Evolutionary conservation across 306 rosid genomes (phyloP).

Genomic region (Crataegus laevigata): DNA sequence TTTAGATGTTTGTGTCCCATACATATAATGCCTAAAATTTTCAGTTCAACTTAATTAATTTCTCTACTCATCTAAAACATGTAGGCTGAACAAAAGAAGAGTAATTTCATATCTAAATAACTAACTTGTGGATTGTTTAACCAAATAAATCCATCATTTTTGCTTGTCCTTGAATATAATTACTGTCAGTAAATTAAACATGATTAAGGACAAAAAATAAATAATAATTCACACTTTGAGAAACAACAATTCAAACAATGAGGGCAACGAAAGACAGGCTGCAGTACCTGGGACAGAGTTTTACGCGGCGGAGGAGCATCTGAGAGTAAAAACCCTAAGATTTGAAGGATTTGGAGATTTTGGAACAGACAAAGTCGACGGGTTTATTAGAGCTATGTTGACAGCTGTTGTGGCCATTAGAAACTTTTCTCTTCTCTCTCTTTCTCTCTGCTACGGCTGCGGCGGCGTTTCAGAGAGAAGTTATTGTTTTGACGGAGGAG

Average conservation of each 20-base stretch:
- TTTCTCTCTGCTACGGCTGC: background rate
- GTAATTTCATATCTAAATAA: background rate
- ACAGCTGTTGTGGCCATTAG: slow-evolving; percentile 4
- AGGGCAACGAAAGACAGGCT: background rate
- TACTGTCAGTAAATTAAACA: background rate
- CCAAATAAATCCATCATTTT: background rate
- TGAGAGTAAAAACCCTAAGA: slow-evolving; percentile 12
- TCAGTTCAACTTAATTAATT: background rate
- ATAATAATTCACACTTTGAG: background rate
- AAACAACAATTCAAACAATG: background rate
- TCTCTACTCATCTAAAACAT: background rate
- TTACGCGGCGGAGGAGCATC: slow-evolving; percentile 9
- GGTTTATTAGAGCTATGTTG: slow-evolving; percentile 3
- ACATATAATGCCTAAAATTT: background rate
- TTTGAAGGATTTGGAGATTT: slow-evolving; percentile 7
- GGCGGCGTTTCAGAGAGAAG: too few relatives aligned
- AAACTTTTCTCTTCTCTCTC: too few relatives aligned
- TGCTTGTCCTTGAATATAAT: background rate
- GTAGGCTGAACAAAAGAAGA: background rate
- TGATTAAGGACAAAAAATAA: background rate
- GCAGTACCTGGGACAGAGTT: slow-evolving; percentile 10
- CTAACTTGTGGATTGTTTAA: background rate
- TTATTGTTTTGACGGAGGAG: too few relatives aligned
- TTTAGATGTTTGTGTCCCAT: background rate
- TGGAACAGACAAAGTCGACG: background rate